Evolutionary conservation across 495 filamentous ascomycete genomes (phyloP), one percentile per base, ranked within the genome.

Genomic region (Hyaloscypha hepaticicola): DNA sequence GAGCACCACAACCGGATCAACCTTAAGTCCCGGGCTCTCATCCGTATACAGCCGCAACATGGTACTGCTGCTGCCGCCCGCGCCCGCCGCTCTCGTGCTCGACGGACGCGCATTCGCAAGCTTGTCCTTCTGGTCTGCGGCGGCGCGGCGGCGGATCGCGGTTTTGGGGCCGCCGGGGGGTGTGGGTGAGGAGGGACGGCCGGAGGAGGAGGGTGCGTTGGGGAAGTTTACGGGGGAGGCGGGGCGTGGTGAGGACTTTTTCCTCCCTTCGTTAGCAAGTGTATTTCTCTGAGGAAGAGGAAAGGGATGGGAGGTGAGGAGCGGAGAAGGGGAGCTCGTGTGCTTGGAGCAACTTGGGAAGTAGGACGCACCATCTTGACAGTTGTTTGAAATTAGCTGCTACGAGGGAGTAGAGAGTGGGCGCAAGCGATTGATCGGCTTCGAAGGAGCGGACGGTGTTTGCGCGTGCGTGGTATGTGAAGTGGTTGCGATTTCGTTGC

Each of bases 11-110:
- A 99, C 93, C 22, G 95, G 95, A 74, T 99, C 95, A 63, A 99
- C 95, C 77, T 96, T 94, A 67, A 99, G 79, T 65, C 95, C 95
- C 63, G 96, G 94, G 67, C 88, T 92, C 83, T 99, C 95, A 73
- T 99, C 95, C 45, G 95, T 99, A 85, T 99, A 99, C n/a, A 99
- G 89, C 77, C 94, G 92, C 77, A 99, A 85, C 95, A 99, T 99
- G 52, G 95, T 99, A 76, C 92, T 95, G 75, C 89, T 95, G 69
- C 93, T 97, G 63, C 95, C 95, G 65, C 95, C 95, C 11, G 96
- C 95, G 66, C 96, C 95, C 19, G 95, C 95, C 33, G 94, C 87
- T 66, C 96, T 84, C 60, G 95, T 99, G 75, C 90, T 94, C 75
- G 87, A 89, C 28, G 95, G 95, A 57, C 95, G 80, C 56, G 83